Percentiles rank a stretch among this genome's conserved stretches.
phyloP scores from a whole-genome alignment of 495 filamentous ascomycete genomes.

The Talaromyces proteolyticus region DNA sequence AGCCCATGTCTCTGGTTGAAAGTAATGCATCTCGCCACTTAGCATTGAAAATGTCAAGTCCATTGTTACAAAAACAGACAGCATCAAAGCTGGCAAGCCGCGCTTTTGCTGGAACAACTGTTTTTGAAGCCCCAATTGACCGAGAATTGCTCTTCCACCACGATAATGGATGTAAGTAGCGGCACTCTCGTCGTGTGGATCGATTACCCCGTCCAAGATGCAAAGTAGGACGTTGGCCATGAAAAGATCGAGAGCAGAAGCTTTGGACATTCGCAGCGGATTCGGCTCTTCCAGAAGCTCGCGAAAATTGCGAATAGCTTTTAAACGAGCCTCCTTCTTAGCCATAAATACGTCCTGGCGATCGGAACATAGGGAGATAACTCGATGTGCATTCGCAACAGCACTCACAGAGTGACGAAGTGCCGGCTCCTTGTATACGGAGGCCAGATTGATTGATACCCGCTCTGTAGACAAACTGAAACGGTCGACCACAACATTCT shows the following conservation, averaged over 20 bases:
- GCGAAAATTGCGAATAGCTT: conserved; percentile 21
- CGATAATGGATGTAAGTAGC: conserved; percentile 27
- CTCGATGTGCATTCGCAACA: conserved; percentile 22
- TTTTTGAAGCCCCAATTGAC: conserved; percentile 19
- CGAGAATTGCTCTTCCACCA: conserved; percentile 30
- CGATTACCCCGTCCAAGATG: conserved; percentile 31
- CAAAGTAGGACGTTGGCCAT: conserved; percentile 31
- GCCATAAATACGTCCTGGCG: conserved; percentile 14
- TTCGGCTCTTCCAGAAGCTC: conserved; percentile 11
- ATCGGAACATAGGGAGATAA: conserved; percentile 16
- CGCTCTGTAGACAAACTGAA: conserved; percentile 20
- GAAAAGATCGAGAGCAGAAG: conserved; percentile 16
- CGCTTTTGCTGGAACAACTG: conserved; percentile 15
- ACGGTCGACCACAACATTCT: conserved; percentile 19
- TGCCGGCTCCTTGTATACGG: conserved; percentile 17
- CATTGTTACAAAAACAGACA: conserved; percentile 31
- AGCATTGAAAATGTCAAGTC: conserved; percentile 21
- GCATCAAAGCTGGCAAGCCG: conserved; percentile 24
- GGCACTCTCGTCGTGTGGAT: conserved; percentile 24
- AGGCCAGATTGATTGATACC: conserved; percentile 14
- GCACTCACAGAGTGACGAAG: conserved; percentile 18
- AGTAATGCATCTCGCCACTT: conserved; percentile 4
- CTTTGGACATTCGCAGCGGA: conserved; percentile 9
- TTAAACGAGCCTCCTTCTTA: conserved; percentile 21
- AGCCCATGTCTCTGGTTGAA: conserved; percentile 4